These are phyloP conservation scores for Geranomyces variabilis DNA, from an alignment of 192 early-diverging fungal genomes.

Conservation along the genomic window DNA sequence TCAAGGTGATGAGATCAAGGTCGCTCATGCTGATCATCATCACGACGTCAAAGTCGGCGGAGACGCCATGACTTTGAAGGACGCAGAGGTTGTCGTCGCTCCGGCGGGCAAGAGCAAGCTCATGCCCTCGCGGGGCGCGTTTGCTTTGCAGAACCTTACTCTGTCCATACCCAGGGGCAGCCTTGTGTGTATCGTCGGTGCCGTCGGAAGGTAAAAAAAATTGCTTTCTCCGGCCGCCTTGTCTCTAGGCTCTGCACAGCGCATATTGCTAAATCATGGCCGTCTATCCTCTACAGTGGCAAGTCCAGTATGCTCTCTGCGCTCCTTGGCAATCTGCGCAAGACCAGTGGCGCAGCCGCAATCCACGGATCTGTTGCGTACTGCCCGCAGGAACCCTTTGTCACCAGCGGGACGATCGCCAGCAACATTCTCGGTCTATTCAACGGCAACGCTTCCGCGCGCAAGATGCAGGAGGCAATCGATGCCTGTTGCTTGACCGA, in stretches of 20 bases:
- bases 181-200: slow-evolving; percentile 79
- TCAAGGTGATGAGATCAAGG: not conserved
- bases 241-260: slow-evolving; percentile 57
- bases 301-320: slow-evolving; percentile 81
- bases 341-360: slow-evolving; percentile 56
- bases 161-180: slow-evolving; percentile 58
- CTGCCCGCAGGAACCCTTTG: slow-evolving; percentile 69
- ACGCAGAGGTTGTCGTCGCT: too few relatives aligned
- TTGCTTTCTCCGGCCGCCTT: slow-evolving; percentile 56
- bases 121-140: not conserved
- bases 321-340: slow-evolving; percentile 81
- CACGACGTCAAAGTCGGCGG: not conserved
- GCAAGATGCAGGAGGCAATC: not conserved
- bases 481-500: not conserved
- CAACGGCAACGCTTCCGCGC: not conserved
- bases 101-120: not conserved
- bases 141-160: slow-evolving; percentile 58
- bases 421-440: not conserved
- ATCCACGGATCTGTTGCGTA: slow-evolving; percentile 55
- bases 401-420: not conserved
- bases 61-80: too few relatives aligned
- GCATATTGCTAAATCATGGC: slow-evolving; percentile 37
- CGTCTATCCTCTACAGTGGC: slow-evolving; percentile 64
- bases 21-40: not conserved
- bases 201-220: slow-evolving; percentile 84